Base-by-base conservation (phyloP, 441 rosid genomes). In the Populus trichocarpa region DNA sequence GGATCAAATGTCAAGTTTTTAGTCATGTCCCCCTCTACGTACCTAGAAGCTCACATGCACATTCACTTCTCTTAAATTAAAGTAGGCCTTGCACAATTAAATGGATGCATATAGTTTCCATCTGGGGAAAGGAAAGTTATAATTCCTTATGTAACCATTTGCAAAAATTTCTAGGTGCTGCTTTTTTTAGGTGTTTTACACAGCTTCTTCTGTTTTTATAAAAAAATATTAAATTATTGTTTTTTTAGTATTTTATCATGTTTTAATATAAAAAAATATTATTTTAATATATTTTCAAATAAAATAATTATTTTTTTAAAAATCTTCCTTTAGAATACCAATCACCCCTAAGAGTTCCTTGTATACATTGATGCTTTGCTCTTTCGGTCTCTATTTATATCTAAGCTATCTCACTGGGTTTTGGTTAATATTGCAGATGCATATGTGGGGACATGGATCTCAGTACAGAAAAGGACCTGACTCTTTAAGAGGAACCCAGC, bases 361-460 rank as follows among this genome's bases (percentile, higher is more conserved):
- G 57, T 10, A 38, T 38, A 38, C 46, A 14, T 14, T 50, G 20
- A 50, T 50, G 57, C 57, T 50, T 14, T 50, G 57, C 5, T 50
- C 20, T 50, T 50, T 30, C 32, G 0, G 32, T 30, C 32, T 3
- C 8, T 61, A 8, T n/a, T 6, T 35, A 3, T 36, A 2, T 36
- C 57, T 61, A 11, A 11, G 4, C 32, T 30, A 30, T 16, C 35
- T 32, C 66, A 57, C n/a, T 35, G 50, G 22, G 9, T 6, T 38
- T 20, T 42, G 8, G 1, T 53, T 20, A 1, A 3, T 1, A 74
- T 66, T 40, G 67, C 75, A 90, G 94, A 90, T 90, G 94, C 94
- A 90, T 80, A 89, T 89, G 95, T 90, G 95, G 95, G 92, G 95
- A 50, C 95, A 90, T 75, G 92, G 91, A 70, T 89, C 93, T 23